Evolutionary conservation across 208 protist genomes (phyloP).

Genomic region (Tritrichomonas musculus): DNA sequence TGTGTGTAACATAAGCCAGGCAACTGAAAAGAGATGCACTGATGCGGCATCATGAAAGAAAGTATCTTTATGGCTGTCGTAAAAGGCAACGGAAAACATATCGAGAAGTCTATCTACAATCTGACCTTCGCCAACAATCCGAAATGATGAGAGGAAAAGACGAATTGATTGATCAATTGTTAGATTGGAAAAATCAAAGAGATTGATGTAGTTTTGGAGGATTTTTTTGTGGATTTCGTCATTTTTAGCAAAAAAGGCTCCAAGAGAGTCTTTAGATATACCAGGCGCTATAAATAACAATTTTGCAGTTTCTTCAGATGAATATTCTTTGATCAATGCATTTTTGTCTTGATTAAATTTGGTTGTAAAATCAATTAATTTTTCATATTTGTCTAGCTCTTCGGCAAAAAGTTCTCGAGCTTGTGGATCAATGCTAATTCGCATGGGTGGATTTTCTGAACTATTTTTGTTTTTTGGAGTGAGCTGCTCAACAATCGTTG

Average conservation of each 20-base stretch:
- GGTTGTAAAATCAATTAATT: not conserved
- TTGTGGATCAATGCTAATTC: not conserved
- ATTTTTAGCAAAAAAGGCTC: not conserved
- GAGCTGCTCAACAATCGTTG: not conserved
- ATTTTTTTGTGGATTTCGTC: not conserved
- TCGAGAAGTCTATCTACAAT: not conserved
- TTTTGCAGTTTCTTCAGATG: not conserved
- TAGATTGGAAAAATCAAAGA: conserved; percentile 4
- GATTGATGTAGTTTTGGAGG: not conserved
- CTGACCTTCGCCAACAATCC: conserved; percentile 14
- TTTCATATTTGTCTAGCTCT: not conserved
- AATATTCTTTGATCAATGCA: no score
- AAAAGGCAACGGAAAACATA: not conserved
- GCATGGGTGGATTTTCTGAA: no score
- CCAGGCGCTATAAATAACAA: not conserved
- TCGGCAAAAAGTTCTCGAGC: not conserved
- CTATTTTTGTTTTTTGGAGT: not conserved
- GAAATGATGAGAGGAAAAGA: not conserved
- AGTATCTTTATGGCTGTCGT: not conserved
- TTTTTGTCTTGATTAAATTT: not conserved
- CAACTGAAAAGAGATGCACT: not conserved
- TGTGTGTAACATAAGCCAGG: conserved; percentile 1
- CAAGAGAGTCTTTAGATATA: not conserved
- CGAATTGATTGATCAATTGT: conserved; percentile 5
- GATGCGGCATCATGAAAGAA: not conserved